phyloP scores from a whole-genome alignment of 2,329 filamentous ascomycete species.

The Coniochaeta sp. region DNA sequence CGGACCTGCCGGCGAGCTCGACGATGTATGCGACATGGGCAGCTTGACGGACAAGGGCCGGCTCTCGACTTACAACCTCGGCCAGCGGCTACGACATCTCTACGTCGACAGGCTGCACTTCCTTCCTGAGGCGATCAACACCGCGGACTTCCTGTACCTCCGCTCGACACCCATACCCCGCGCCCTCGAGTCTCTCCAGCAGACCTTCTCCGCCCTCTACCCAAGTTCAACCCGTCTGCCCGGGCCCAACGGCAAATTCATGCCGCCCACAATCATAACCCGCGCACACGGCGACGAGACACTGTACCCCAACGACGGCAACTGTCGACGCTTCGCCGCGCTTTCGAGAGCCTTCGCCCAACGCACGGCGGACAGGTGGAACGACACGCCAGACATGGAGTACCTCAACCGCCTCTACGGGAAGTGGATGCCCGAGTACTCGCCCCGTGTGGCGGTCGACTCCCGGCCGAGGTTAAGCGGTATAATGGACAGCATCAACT shows the following conservation, averaged over 20 bases:
- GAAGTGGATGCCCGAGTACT: constrained; percentile 75
- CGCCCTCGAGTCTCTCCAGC: constrained; percentile 70
- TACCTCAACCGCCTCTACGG: constrained; percentile 72
- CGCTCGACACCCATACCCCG: constrained; percentile 69
- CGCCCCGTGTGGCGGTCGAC: constrained; percentile 69
- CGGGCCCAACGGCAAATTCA: constrained; percentile 31
- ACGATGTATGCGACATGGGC: constrained; percentile 72
- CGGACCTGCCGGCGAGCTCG: constrained; percentile 63
- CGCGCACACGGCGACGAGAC: constrained; percentile 66
- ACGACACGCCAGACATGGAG: constrained; percentile 70
- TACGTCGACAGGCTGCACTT: constrained; percentile 72
- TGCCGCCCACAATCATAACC: constrained; percentile 58
- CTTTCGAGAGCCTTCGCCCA: constrained; percentile 65
- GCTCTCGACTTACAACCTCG: constrained; percentile 63
- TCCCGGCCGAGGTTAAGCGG: constrained; percentile 77
- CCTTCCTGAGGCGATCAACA: constrained; percentile 50
- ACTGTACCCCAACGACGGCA: constrained; percentile 70
- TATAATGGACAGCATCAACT: constrained; percentile 91
- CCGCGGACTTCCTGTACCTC: constrained; percentile 59
- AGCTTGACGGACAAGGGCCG: constrained; percentile 72
- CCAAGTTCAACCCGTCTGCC: constrained; percentile 38
- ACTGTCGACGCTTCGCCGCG: constrained; percentile 65
- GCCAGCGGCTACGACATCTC: constrained; percentile 59
- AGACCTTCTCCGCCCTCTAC: constrained; percentile 70
- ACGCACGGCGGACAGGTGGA: constrained; percentile 66